Conservation (phyloP, 2,329 filamentous ascomycete genomes). For the Colletotrichum tropicale region DNA sequence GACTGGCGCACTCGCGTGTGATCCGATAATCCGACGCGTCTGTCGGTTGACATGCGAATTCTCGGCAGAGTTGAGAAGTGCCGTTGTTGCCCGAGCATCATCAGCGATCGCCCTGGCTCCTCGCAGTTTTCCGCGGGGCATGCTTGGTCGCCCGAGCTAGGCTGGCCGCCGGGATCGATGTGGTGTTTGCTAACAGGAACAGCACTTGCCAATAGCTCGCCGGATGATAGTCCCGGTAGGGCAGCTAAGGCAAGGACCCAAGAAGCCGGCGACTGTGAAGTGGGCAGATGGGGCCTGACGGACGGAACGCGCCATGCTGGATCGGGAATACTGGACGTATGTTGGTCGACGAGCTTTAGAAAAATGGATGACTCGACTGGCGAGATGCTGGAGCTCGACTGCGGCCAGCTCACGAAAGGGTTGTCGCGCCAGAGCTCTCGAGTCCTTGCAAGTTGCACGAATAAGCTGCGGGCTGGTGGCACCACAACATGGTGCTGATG, state of each 20-base stretch:
- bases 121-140: neutral
- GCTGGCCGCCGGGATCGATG: neutral
- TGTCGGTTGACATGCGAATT: neutral
- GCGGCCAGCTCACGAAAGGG: neutral
- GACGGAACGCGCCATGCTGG: neutral
- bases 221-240: neutral
- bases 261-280: neutral
- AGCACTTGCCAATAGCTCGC: neutral
- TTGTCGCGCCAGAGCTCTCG: neutral
- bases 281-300: neutral
- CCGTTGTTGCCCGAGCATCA: neutral
- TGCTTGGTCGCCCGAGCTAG: neutral
- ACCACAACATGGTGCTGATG: neutral
- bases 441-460: neutral
- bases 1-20: neutral
- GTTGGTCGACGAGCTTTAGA: neutral
- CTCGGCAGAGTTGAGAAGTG: conserved; percentile 1
- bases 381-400: neutral
- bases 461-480: neutral
- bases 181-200: neutral
- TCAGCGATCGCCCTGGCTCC: neutral
- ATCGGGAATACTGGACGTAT: neutral
- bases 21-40: neutral
- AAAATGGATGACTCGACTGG: neutral
- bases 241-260: neutral